phyloP scores from a whole-genome alignment of 306 rosid genomes.

The Dalbergia cultrata region DNA sequence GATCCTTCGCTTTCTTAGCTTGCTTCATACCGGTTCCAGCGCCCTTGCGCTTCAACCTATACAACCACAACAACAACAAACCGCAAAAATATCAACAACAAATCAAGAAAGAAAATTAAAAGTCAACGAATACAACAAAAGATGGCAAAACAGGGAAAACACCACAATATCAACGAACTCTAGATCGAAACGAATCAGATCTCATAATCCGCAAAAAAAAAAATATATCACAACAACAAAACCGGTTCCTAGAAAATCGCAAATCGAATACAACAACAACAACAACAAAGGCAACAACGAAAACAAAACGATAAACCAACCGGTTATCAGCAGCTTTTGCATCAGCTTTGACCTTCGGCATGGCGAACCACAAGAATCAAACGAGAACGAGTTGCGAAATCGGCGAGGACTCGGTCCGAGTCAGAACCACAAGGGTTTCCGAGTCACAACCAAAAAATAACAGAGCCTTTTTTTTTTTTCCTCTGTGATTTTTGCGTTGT shows the following conservation, averaged over 20 bases:
- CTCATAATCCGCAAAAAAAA: not conserved
- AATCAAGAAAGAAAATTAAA: not conserved
- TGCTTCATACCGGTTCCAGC: slow-evolving; percentile 70
- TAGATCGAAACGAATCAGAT: slow-evolving; percentile 29
- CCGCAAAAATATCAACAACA: not conserved
- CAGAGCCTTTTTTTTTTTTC: slow-evolving; percentile 33
- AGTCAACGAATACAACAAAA: not conserved
- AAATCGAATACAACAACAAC: not conserved
- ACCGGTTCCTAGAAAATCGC: not conserved
- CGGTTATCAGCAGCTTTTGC: slow-evolving; percentile 55
- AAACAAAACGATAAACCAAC: slow-evolving; percentile 45
- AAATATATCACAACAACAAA: not conserved
- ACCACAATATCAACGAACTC: too few relatives aligned
- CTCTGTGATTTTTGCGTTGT: not conserved
- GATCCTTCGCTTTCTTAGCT: slow-evolving; percentile 84
- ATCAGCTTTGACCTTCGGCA: slow-evolving; percentile 75
- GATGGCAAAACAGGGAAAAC: too few relatives aligned
- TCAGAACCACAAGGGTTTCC: slow-evolving; percentile 26
- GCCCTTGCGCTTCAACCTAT: slow-evolving; percentile 79
- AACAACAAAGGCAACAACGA: not conserved
- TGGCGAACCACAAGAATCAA: slow-evolving; percentile 46
- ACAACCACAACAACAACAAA: not conserved
- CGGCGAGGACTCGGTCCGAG: slow-evolving; percentile 40
- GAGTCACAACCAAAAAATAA: slow-evolving; percentile 15
- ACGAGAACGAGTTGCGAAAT: not conserved